Conservation (phyloP, 2,329 filamentous ascomycete genomes). For the Aspergillus sp. region DNA sequence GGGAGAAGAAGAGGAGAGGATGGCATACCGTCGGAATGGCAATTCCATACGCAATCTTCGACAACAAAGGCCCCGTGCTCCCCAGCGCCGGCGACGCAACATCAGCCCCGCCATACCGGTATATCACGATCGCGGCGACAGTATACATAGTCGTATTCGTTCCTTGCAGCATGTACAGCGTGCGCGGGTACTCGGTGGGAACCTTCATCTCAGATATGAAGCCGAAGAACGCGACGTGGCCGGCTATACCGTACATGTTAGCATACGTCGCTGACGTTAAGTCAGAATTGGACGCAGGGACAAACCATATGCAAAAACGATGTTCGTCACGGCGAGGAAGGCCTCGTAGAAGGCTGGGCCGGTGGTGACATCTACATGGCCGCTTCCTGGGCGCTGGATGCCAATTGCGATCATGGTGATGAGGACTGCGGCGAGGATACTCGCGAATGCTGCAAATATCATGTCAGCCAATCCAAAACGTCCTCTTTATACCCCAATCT, state of each 20-base stretch:
- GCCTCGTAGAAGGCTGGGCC: slow-evolving; percentile 52
- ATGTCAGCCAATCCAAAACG: neutral
- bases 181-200: slow-evolving; percentile 61
- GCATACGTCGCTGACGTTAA: slow-evolving; percentile 52
- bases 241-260: slow-evolving; percentile 31
- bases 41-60: slow-evolving; percentile 67
- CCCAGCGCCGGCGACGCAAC: slow-evolving; percentile 67
- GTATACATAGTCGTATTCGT: slow-evolving; percentile 63
- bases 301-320: slow-evolving; percentile 67
- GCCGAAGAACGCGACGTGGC: slow-evolving; percentile 66
- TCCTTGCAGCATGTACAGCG: slow-evolving; percentile 61
- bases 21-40: slow-evolving; percentile 59
- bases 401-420: slow-evolving; percentile 68
- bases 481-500: too few species aligned
- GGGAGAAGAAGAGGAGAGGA: too few species aligned
- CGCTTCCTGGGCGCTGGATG: slow-evolving; percentile 44
- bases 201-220: slow-evolving; percentile 65
- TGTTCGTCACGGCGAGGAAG: slow-evolving; percentile 65
- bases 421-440: slow-evolving; percentile 62
- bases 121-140: slow-evolving; percentile 66
- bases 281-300: slow-evolving; percentile 2
- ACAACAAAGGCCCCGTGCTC: slow-evolving; percentile 56
- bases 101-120: slow-evolving; percentile 62
- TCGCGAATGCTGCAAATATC: slow-evolving; percentile 56
- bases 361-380: slow-evolving; percentile 37